Evolutionary conservation across 2,329 filamentous ascomycete genomes (phyloP).

Genomic region (Colletotrichum musae): DNA sequence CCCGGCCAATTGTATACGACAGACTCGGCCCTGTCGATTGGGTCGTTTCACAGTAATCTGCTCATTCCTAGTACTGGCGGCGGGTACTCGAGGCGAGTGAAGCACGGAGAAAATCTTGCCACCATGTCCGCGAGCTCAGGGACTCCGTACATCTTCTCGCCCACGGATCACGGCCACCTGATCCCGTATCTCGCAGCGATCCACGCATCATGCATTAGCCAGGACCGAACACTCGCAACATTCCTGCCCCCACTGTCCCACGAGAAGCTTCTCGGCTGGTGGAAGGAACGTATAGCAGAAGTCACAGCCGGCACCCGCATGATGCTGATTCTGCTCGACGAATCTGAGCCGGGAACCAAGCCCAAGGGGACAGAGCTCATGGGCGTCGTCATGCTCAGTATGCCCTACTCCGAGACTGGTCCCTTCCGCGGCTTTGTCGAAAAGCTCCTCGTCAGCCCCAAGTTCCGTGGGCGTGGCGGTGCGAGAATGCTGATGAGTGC

Average conservation of each 20-base stretch:
- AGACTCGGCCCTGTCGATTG: neutral
- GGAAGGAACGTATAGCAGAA: constrained; percentile 67
- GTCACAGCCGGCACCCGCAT: constrained; percentile 60
- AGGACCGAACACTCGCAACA: constrained; percentile 69
- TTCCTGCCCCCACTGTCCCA: constrained; percentile 73
- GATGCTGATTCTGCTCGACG: constrained; percentile 67
- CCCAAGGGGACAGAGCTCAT: constrained; percentile 63
- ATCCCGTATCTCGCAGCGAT: constrained; percentile 70
- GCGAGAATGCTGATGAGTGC: constrained; percentile 65
- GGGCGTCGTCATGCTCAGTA: constrained; percentile 69
- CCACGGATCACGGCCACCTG: constrained; percentile 63
- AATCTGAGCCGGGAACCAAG: constrained; percentile 50
- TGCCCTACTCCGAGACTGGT: constrained; percentile 69
- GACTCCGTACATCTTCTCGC: constrained; percentile 56
- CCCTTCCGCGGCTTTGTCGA: constrained; percentile 69
- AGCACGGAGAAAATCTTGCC: neutral
- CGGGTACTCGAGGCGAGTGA: neutral
- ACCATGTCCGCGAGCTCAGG: constrained; percentile 38
- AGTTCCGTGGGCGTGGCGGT: constrained; percentile 65
- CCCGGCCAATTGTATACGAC: constrained; percentile 12
- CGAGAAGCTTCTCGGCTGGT: constrained; percentile 70
- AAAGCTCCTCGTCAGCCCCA: constrained; percentile 70
- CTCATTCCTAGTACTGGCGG: neutral
- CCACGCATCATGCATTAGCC: constrained; percentile 71
- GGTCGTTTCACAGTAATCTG: neutral